Evolutionary conservation across 768 basidiomycete genomes (phyloP), one percentile per base, ranked within the genome.

Genomic region (Leccinum ochraceum): DNA sequence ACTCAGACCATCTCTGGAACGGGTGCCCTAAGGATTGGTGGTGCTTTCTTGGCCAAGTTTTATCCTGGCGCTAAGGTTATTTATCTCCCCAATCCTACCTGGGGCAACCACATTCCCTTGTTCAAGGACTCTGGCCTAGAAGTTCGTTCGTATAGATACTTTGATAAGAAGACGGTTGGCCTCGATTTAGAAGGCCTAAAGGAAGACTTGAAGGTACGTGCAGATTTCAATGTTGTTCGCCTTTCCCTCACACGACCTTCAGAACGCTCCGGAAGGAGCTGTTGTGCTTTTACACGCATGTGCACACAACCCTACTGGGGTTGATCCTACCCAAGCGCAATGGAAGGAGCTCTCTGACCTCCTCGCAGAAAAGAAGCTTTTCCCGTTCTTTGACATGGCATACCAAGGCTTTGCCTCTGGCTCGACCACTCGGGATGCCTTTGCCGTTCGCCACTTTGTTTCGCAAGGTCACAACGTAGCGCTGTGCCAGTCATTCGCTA

Each of bases 311-410:
- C 96, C 96, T n/a, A 95, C 94, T 39, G 96, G 97, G 63, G 85
- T 98, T 66, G 97, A 99, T 78, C 95, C 94, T 32, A 97, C 95
- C 10, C 85, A 82, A 22, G 88, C 86, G 54, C 95, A 99, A 78
- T 99, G 97, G 97, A 83, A 81, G 62, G 85, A 92, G 74, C 87
- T 99, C 63, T 94, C 92, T 48, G 84, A 94, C 68, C 80, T 98
- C 61, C 77, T 96, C 67, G 87, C 92, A 71, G 90, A 94, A 79
- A 92, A 86, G 80, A 85, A 87, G 64, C 84, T 96, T 67, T 96
- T 98, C 87, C 92, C 96, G 56, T 94, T 98, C 86, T 98, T 98
- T 75, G 97, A 99, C 78, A 98, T 98, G 95, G 96, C 97, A 16
- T 99, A 99, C 81, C 94, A 97, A 77, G 97, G 97, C 55, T 99